A percentile compares a stretch with the other conserved stretches of the same genome.
These are phyloP conservation scores for Phytophthora ohioensis DNA, from an alignment of 352 stramenopile genomes.

Conservation along the genomic window DNA sequence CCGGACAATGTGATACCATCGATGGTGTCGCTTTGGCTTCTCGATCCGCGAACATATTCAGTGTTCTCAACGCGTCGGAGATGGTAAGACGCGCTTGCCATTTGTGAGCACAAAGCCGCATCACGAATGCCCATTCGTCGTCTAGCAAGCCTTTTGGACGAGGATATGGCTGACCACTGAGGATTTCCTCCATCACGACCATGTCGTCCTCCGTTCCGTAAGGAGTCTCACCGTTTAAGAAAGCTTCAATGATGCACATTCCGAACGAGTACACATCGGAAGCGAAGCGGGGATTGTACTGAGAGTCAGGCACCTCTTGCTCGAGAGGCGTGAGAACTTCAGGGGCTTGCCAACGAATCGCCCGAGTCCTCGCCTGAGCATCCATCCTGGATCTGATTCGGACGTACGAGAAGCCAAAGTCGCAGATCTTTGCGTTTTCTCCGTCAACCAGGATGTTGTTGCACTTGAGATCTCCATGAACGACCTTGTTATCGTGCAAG, in stretches of 20 bases:
- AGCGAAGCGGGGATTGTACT: constrained; percentile 20
- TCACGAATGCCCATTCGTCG: constrained; percentile 32
- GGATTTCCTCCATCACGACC: constrained; percentile 12
- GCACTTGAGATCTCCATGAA: constrained; percentile 88
- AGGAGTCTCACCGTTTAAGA: constrained; percentile 12
- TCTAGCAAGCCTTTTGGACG: constrained; percentile 21
- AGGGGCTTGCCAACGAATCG: constrained; percentile 38
- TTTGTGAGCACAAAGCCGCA: constrained; percentile 6
- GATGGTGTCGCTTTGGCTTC: constrained; percentile 4
- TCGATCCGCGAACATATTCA: constrained; percentile 27
- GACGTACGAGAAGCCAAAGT: constrained; percentile 44
- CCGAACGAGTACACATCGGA: constrained; percentile 46
- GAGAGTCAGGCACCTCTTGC: neutral
- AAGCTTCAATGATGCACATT: constrained; percentile 46
- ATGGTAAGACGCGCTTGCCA: constrained; percentile 10
- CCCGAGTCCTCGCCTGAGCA: constrained; percentile 1
- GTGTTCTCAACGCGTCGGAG: neutral
- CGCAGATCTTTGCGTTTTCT: constrained; percentile 35
- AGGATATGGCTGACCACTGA: constrained; percentile 6
- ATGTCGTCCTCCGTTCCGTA: constrained; percentile 25
- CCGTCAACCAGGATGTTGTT: constrained; percentile 77
- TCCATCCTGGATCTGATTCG: constrained; percentile 23
- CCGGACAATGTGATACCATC: no score
- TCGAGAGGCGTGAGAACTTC: constrained; percentile 21
- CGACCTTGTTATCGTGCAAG: constrained; percentile 56